phyloP scores from a whole-genome alignment of 768 basidiomycete genomes.

The Tephrocybe rancida region DNA sequence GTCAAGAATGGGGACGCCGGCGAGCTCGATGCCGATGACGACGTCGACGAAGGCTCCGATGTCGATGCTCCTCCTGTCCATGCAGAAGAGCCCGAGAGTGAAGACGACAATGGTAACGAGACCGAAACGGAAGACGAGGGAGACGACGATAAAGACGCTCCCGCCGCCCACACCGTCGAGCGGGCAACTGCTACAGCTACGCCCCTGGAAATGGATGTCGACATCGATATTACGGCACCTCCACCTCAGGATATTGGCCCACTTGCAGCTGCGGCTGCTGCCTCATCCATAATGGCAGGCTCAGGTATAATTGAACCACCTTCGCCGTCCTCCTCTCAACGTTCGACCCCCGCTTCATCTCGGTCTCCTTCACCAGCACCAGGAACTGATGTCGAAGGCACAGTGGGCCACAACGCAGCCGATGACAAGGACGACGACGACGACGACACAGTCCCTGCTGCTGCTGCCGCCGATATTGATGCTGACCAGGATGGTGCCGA shows the following conservation, averaged over 20 bases:
- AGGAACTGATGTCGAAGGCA: slow-evolving; percentile 8
- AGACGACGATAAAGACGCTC: slow-evolving; percentile 32
- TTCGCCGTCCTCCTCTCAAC: slow-evolving; percentile 35
- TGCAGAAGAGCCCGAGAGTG: slow-evolving; percentile 20
- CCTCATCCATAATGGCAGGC: slow-evolving; percentile 53
- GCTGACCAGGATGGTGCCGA: slow-evolving; percentile 26
- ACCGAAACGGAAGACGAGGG: slow-evolving; percentile 20
- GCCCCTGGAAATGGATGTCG: slow-evolving; percentile 26
- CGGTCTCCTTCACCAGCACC: slow-evolving; percentile 43
- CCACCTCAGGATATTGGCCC: slow-evolving; percentile 27
- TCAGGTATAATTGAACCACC: slow-evolving; percentile 38
- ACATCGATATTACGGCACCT: slow-evolving; percentile 34
- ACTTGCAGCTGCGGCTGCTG: slow-evolving; percentile 38
- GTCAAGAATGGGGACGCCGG: slow-evolving; percentile 15
- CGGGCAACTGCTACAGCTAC: slow-evolving; percentile 21
- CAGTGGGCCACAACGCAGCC: slow-evolving; percentile 15
- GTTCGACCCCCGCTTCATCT: slow-evolving; percentile 39
- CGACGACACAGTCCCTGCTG: background rate
- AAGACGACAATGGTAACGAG: slow-evolving; percentile 28
- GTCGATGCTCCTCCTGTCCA: slow-evolving; percentile 7
- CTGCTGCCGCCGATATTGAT: slow-evolving; percentile 20
- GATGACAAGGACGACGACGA: slow-evolving; percentile 8
- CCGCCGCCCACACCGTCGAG: slow-evolving; percentile 20
- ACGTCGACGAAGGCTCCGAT: slow-evolving; percentile 18
- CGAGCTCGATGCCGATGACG: slow-evolving; percentile 18